phyloP scores from a whole-genome alignment of 192 early-diverging fungal genomes.

The Linnemannia hyalina region DNA sequence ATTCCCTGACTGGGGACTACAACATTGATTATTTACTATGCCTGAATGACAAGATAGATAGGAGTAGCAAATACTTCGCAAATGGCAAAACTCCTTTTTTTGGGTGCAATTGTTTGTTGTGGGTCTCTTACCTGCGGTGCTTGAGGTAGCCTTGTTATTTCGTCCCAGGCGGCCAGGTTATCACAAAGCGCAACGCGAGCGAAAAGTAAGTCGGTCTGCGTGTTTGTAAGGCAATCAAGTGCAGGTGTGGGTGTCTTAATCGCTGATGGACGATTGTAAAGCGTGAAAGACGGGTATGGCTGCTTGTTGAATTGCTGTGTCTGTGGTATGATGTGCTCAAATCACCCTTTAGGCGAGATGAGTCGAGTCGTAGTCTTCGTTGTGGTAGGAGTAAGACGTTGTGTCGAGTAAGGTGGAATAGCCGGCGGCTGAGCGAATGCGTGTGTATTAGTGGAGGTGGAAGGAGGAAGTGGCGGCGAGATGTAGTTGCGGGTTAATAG shows the following conservation, averaged over 20 bases:
- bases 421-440: background rate
- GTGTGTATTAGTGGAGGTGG: background rate
- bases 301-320: background rate
- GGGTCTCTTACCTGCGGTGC: background rate
- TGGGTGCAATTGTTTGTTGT: background rate
- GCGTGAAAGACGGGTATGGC: background rate
- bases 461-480: background rate
- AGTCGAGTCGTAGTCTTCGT: background rate
- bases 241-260: background rate
- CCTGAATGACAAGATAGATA: too few relatives aligned
- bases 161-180: background rate
- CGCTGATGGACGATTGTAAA: background rate
- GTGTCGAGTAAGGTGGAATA: background rate
- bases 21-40: background rate
- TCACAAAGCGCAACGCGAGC: background rate
- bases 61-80: background rate
- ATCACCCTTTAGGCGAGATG: background rate
- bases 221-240: background rate
- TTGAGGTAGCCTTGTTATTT: background rate
- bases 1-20: background rate
- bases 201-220: background rate
- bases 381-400: background rate
- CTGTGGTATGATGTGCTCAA: background rate
- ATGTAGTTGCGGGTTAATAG: background rate
- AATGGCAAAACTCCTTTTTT: conserved; percentile 8